phyloP scores from a whole-genome alignment of 495 filamentous ascomycete genomes.

The Elasticomyces elasticus region DNA sequence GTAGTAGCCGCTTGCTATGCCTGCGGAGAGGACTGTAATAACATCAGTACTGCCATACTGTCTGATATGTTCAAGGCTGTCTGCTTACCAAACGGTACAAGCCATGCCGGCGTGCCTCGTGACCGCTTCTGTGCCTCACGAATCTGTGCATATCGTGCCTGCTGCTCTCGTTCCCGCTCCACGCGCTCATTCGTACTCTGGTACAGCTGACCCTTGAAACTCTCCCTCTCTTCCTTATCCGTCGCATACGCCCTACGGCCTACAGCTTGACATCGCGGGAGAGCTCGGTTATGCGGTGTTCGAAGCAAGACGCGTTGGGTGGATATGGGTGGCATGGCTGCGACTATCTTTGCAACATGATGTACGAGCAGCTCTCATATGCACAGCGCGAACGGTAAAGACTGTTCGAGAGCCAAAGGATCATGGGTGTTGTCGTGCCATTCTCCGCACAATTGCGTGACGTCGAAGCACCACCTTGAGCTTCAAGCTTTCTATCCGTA shows the following conservation, averaged over 20 bases:
- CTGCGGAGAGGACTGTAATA: constrained; percentile 40
- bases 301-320: too few relatives aligned
- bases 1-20: constrained; percentile 57
- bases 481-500: too few relatives aligned
- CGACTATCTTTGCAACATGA: too few relatives aligned
- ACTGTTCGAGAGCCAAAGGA: too few relatives aligned
- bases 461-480: too few relatives aligned
- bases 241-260: constrained; percentile 10
- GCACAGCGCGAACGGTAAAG: too few relatives aligned
- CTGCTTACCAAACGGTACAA: constrained; percentile 9
- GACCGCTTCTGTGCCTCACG: constrained; percentile 42
- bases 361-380: too few relatives aligned
- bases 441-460: too few relatives aligned
- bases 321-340: too few relatives aligned
- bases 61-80: neutral
- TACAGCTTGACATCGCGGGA: too few relatives aligned
- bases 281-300: too few relatives aligned
- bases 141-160: constrained; percentile 52
- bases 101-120: constrained; percentile 2
- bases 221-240: constrained; percentile 24
- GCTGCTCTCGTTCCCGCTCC: constrained; percentile 60
- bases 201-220: constrained; percentile 80
- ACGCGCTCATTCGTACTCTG: constrained; percentile 71
- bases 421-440: too few relatives aligned
- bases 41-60: neutral